Base-by-base conservation (phyloP, 2,329 filamentous ascomycete genomes). In the Penicillium decumbens region DNA sequence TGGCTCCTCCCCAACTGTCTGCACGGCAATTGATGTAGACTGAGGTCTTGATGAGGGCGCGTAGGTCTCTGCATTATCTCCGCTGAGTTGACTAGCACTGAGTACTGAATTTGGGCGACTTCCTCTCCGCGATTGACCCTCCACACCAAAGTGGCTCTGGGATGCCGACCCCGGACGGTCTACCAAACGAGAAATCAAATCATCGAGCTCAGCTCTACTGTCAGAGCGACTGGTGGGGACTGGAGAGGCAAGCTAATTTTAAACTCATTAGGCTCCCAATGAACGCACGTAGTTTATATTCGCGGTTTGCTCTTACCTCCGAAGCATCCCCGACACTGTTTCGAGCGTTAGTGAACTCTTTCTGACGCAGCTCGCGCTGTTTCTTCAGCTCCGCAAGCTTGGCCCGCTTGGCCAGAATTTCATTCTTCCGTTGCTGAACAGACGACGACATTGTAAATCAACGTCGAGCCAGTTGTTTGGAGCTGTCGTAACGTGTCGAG, bases 341-440 rank as follows among this genome's bases (percentile, higher is more conserved):
- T 59, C 89, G 82, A 60, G 77, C 83, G 55, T 80, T 80, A 51
- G 79, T 82, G 61, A 88, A 83, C 68, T 95, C 88, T 67, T 81
- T 88, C 57, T 88, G 82, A 51, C 91, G 82, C 61, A 92, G 76
- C 70, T 95, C 90, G 62, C 93, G 83, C 75, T 96, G 90, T 55
- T 88, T 83, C 76, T 95, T 96, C 58, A 98, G 81, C 79, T 97
- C 93, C 43, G 89, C 91, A 64, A 98, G 89, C 78, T 93, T 96
- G 56, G 91, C 92, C 78, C 89, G 92, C 77, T 98, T 98, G 61
- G 90, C 91, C 63, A 93, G 78, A 61, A 98, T 95, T 77, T 98
- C 93, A 77, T 95, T 90, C 77, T 89, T 87, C 64, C 91, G 87
- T 79, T 91, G 77, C 69, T 83, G 85, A 75, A 70, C 68, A 25